These are phyloP conservation scores for Dispira simplex DNA, from an alignment of 192 early-diverging fungal genomes.

Conservation along the genomic window DNA sequence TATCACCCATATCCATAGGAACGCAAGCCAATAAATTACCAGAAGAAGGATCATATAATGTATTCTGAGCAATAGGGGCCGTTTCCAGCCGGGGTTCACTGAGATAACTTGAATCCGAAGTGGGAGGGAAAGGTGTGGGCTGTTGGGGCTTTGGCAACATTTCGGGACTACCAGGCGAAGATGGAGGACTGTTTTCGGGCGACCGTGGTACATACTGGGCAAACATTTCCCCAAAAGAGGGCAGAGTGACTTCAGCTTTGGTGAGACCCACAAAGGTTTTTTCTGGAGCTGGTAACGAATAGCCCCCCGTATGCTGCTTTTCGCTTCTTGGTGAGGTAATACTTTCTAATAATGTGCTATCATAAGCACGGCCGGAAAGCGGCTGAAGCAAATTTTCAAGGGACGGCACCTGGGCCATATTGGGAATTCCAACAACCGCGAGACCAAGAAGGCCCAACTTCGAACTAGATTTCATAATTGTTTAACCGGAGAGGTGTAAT, in stretches of 20 bases:
- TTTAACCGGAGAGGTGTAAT: neutral
- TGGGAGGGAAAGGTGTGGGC: neutral
- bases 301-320: neutral
- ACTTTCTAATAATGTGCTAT: neutral
- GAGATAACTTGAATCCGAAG: neutral
- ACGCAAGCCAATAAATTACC: neutral
- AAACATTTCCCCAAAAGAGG: slow-evolving; percentile 1
- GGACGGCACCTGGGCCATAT: neutral
- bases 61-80: neutral
- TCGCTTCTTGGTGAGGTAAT: neutral
- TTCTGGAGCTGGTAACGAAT: neutral
- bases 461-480: slow-evolving; percentile 1
- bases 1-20: neutral
- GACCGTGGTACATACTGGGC: neutral
- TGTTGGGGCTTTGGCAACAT: neutral
- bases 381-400: slow-evolving; percentile 4
- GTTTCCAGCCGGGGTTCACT: neutral
- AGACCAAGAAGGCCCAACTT: slow-evolving; percentile 1
- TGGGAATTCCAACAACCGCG: neutral
- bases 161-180: neutral
- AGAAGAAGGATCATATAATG: neutral
- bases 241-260: neutral
- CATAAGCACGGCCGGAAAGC: neutral
- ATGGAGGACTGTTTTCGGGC: neutral
- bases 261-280: no score